Evolutionary conservation across 441 rosid genomes (phyloP), one percentile per base, ranked within the genome.

Genomic region (Capsella rubella): DNA sequence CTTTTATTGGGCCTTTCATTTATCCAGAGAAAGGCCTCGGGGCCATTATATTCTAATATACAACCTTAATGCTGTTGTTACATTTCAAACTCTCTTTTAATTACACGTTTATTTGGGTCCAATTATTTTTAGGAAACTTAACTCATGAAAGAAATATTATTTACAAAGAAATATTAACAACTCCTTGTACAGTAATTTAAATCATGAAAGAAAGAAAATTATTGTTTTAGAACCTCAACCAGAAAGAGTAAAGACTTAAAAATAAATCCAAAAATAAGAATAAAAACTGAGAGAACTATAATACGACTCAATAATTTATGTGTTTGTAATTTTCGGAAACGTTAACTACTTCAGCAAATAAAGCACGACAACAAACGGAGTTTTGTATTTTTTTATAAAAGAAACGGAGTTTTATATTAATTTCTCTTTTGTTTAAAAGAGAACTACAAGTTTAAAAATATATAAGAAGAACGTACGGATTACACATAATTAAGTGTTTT

Each of bases 301-400:
- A 21, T 9, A 1, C 0, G 35, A 31, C 5, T 43, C 34, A 62
- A 31, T 52, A 51, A 62, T 52, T 54, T 43, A 21, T 42, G 14
- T 14, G 21, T 34, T 43, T 53, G 63, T 32, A 53, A 63, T 18
- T 14, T 42, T 72, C 49, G 70, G 39, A 72, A 62, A 72, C 55
- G 46, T 62, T 52, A 62, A 18, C 3, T 45, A 14, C 29, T 51
- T 71, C 54, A 72, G 57, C 55, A 52, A 39, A 62, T 31, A 61
- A 53, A 15, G 27, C 35, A 6, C 65, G n/a, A n/a, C 28, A n/a
- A 4, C 37, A n/a, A 62, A 39, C 32, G 13, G 45, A 52, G 46
- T 62, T 63, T 50, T 52, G 42, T 52, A 18, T 62, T 21, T 16
- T 16, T 16, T 16, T 16, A 0, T 16, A 16, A 16, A 16, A 16